Conservation (phyloP, 441 rosid genomes). For the Euphorbia schlechtendalii region DNA sequence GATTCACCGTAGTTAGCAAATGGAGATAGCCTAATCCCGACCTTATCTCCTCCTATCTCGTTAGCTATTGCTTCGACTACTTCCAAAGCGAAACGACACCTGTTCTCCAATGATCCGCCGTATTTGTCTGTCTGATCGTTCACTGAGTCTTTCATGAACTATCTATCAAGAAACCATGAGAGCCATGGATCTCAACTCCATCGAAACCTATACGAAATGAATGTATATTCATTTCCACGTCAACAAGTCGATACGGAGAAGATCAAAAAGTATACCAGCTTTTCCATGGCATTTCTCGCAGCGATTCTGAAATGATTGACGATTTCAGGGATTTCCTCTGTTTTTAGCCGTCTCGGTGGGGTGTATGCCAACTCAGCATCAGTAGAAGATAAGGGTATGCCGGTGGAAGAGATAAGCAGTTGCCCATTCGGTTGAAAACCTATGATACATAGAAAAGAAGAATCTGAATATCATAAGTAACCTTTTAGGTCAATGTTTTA, state of each 20-base stretch:
- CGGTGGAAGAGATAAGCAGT: constrained; percentile 29
- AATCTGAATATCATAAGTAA: no score
- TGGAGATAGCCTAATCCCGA: constrained; percentile 35
- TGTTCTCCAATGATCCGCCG: constrained; percentile 58
- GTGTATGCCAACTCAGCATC: no score
- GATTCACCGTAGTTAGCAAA: constrained; percentile 63
- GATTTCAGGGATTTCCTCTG: constrained; percentile 39
- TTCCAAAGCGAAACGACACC: constrained; percentile 54
- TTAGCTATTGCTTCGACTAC: constrained; percentile 39
- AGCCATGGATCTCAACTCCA: constrained; percentile 66
- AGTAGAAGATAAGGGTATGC: constrained; percentile 42
- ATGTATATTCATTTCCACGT: constrained; percentile 10
- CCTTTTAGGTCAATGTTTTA: no score
- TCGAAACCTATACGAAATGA: constrained; percentile 10
- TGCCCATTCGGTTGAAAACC: constrained; percentile 31
- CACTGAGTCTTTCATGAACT: constrained; percentile 29
- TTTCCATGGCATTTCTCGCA: background rate
- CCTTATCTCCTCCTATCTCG: constrained; percentile 42
- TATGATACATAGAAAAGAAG: background rate
- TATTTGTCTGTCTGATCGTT: constrained; percentile 52
- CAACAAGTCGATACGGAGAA: background rate
- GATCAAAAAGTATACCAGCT: background rate
- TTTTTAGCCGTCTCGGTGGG: constrained; percentile 16
- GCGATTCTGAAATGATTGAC: constrained; percentile 49
- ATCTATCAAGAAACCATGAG: constrained; percentile 18